Evolutionary conservation across 768 basidiomycete species (phyloP), one percentile per base, ranked within the genome.

Genomic region (Boletellus sp.): DNA sequence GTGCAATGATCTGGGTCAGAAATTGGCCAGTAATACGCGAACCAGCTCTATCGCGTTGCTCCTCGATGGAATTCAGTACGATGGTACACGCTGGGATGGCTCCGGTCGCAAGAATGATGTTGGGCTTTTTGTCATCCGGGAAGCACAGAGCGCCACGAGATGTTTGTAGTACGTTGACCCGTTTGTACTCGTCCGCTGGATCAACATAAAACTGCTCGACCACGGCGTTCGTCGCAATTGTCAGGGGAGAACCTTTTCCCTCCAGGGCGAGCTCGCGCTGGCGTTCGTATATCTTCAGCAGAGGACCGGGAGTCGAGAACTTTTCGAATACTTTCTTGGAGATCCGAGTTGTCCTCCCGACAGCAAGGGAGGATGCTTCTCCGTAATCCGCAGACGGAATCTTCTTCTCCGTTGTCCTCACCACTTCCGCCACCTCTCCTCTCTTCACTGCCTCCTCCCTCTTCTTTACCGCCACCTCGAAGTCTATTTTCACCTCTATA

Each of bases 51-150:
- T 11, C 32, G 3, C 31, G 32, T 17, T 57, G 54, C 20, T 49
- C 42, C 15, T 22, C 7, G n/a, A 60, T 33, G 8, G 54, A 61
- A 44, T 60, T 60, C 26, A 53, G 39, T 6, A 61, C 45, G 13
- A 60, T 44, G 22, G 59, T 60, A n/a, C 55, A 53, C 32, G 54
- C 51, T 11, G 58, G 58, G 11, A 60, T 56, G 37, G 58, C 38
- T 1, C 59, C 58, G 1, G 58, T 51, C 37, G 59, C 59, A 17
- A 60, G 58, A 17, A 59, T 59, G 47, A 59, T 42, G 34, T 59
- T 59, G 13, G 58, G 46, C 4, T 47, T 51, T 17, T 40, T 45
- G 17, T 5, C 1, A 28, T 45, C 39, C 2, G 58, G 47, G 19
- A 56, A 52, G 22, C 24, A 48, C 12, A 59, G 20, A 12, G 38